Base-by-base conservation (phyloP, 495 filamentous ascomycete genomes). In the Annulohypoxylon stygium region DNA sequence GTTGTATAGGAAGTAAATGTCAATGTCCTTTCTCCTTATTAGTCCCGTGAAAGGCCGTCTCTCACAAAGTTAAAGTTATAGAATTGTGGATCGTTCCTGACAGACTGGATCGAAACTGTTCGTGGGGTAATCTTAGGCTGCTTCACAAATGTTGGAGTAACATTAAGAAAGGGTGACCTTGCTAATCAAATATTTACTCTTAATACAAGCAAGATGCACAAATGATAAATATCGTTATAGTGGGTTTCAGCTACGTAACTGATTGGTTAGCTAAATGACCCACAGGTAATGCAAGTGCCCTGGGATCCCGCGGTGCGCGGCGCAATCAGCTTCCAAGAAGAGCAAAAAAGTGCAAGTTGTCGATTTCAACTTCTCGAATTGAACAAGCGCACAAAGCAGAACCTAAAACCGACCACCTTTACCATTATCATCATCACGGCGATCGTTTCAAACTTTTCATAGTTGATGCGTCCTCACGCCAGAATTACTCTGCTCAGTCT, bases 391-490 rank as follows among this genome's bases (percentile, higher is more conserved):
- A 65, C 23, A 34, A 61, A 43, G n/a, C 33, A 30, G 25, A 61
- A 65, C 30, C 43, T 45, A 61, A 60, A 20, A 7, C 36, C 43
- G 20, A 45, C 60, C 30, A 36, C 20, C 9, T 55, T 30, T 4
- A 41, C 39, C 12, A n/a, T 14, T 14, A 4, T 43, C 39, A 43
- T 14, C 39, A 64, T 57, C 64, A 14, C 36, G 18, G 36, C 41
- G 20, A 64, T 47, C 45, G 1, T 26, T 25, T n/a, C n/a, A 12
- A 43, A 14, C 12, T n/a, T 43, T 53, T 45, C 6, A 65, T 12
- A 26, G 61, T 77, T 77, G 37, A 77, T 77, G 71, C 61, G 69
- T 73, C 69, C 65, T 16, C 71, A 73, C 70, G 65, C 65, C 75
- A 60, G 43, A 68, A 43, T 50, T 20, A 59, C 58, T 71, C 50